These are phyloP conservation scores for Eimeria tenella DNA, from an alignment of 169 alveolate genomes.

Conservation along the genomic window DNA sequence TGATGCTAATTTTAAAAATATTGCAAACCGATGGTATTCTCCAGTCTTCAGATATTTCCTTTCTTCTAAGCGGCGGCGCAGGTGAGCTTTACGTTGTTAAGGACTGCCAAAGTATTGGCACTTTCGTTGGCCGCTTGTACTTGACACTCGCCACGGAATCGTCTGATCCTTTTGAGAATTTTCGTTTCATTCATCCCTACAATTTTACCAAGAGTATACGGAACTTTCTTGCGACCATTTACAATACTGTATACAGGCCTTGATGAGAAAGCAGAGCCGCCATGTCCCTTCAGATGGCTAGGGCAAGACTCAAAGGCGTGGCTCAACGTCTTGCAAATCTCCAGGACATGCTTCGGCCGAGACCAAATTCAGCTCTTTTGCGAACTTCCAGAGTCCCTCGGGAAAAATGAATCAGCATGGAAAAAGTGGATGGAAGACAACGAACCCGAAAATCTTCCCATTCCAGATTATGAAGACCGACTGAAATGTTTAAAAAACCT, in stretches of 20 bases:
- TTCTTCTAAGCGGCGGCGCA: constrained; percentile 95
- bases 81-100: constrained; percentile 49
- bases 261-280: constrained; percentile 91
- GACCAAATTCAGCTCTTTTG: constrained; percentile 93
- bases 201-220: not conserved
- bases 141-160: too few species aligned
- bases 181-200: too few species aligned
- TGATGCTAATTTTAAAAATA: constrained; percentile 95
- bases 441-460: constrained; percentile 94
- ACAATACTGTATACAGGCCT: constrained; percentile 81
- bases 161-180: too few species aligned
- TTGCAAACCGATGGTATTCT: constrained; percentile 92
- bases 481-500: constrained; percentile 91
- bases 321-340: constrained; percentile 94
- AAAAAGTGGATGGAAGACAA: constrained; percentile 92
- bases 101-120: not conserved
- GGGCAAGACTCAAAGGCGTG: constrained; percentile 92
- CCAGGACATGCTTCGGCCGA: constrained; percentile 94
- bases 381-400: constrained; percentile 93
- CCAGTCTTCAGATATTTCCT: constrained; percentile 91
- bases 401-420: constrained; percentile 93
- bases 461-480: constrained; percentile 95
- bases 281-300: constrained; percentile 91
- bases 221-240: not conserved
- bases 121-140: not conserved